phyloP scores from a whole-genome alignment of 495 filamentous ascomycete genomes.

The Xanthoparmelia taractica region DNA sequence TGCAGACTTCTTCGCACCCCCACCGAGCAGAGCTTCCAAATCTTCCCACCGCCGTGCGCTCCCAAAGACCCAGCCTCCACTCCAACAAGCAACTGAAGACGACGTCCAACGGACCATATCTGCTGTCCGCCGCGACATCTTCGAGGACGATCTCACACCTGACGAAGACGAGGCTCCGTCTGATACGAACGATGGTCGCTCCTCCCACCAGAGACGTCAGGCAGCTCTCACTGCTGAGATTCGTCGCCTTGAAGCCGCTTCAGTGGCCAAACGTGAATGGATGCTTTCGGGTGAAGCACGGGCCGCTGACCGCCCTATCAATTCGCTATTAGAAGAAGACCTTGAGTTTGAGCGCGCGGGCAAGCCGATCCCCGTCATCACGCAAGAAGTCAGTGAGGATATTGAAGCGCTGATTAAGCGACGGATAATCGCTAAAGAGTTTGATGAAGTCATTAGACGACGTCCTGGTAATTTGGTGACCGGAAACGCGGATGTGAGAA shows the following conservation, averaged over 20 bases:
- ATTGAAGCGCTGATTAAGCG: slow-evolving; percentile 94
- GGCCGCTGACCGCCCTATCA: slow-evolving; percentile 71
- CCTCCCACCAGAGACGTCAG: slow-evolving; percentile 70
- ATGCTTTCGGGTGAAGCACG: slow-evolving; percentile 81
- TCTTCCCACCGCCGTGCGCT: slow-evolving; percentile 37
- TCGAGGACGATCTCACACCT: slow-evolving; percentile 61
- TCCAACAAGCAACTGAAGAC: slow-evolving; percentile 35
- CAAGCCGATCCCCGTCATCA: slow-evolving; percentile 90
- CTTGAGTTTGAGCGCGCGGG: slow-evolving; percentile 94
- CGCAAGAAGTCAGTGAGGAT: slow-evolving; percentile 82
- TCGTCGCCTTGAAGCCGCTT: slow-evolving; percentile 76
- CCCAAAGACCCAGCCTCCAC: slow-evolving; percentile 43
- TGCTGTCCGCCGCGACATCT: slow-evolving; percentile 83
- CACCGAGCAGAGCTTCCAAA: slow-evolving; percentile 58
- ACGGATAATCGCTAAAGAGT: slow-evolving; percentile 82
- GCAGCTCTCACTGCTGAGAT: slow-evolving; percentile 84
- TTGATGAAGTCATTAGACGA: slow-evolving; percentile 83
- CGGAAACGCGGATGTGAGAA: slow-evolving; percentile 45
- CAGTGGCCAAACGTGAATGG: slow-evolving; percentile 88
- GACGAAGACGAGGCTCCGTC: slow-evolving; percentile 42
- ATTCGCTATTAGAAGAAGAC: slow-evolving; percentile 90
- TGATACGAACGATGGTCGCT: slow-evolving; percentile 32
- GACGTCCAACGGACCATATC: slow-evolving; percentile 83
- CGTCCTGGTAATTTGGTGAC: slow-evolving; percentile 61
- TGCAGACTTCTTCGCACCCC: slow-evolving; percentile 83